Evolutionary conservation across 495 filamentous ascomycete species (phyloP), one percentile per base, ranked within the genome.

Genomic region (Penicillium canariense): DNA sequence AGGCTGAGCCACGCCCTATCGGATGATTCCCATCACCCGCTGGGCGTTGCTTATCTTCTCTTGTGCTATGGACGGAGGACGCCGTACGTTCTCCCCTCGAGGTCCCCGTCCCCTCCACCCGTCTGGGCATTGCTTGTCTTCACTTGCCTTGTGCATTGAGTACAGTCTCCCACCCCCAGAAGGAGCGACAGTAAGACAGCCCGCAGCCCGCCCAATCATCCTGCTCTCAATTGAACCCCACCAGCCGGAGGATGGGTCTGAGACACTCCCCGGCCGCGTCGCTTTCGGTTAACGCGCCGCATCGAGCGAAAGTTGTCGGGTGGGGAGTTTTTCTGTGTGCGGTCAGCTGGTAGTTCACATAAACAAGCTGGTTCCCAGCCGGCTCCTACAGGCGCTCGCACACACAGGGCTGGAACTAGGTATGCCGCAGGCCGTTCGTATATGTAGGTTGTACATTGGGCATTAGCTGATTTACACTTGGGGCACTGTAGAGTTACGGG

Each of bases 1-100:
- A 26, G 43, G 43, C 43, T 46, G 26, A 46, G 14, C 43, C n/a
- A 30, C 43, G 7, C 11, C 43, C 43, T 46, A 46, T 46, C 43
- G 43, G 43, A 28, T 28, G 17, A 23, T 20, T 28, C 17, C 26
- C 43, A 46, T 42, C 38, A 25, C 38, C 20, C 12, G n/a, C n/a
- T n/a, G 25, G 20, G 11, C 38, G 7, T 42, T 42, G 20, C n/a
- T 14, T 5, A 0, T 42, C 8, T 23, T 6, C 0, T 5, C 11
- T 23, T 23, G 20, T 4, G 4, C 6, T 23, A n/a, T n/a, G 22
- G 9, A 4, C 25, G 38, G 20, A 25, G 38, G 18, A 6, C 18
- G n/a, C n/a, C n/a, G n/a, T n/a, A n/a, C n/a, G n/a, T n/a, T n/a
- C n/a, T n/a, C n/a, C n/a, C n/a, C n/a, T n/a, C n/a, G n/a, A n/a